Percentiles rank a stretch among this genome's conserved stretches.
phyloP scores from a whole-genome alignment of 805 yeast genomes.

The Nakazawaea molendinolei region DNA sequence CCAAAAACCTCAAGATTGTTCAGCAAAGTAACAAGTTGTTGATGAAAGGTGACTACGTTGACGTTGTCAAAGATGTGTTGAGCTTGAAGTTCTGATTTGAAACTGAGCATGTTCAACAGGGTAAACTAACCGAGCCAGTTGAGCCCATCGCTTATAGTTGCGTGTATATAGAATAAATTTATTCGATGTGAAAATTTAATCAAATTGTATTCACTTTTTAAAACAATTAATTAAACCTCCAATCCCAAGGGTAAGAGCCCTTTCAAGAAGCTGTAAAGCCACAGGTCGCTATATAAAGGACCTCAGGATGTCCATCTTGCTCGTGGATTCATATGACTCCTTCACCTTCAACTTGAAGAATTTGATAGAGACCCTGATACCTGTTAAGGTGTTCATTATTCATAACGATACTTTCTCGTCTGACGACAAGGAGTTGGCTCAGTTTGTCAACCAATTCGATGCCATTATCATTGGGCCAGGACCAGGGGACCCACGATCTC shows the following conservation, averaged over 20 bases:
- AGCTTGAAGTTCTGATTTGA: conserved; percentile 22
- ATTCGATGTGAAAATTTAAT: too few relatives aligned
- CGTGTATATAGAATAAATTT: too few relatives aligned
- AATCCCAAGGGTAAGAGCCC: too few relatives aligned
- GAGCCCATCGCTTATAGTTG: too few relatives aligned
- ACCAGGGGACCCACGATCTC: conserved; percentile 78
- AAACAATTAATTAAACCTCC: too few relatives aligned
- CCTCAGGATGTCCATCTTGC: conserved; percentile 53
- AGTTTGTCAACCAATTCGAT: conserved; percentile 48
- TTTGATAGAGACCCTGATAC: conserved; percentile 49
- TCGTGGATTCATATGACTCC: conserved; percentile 93
- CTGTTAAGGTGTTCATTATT: conserved; percentile 44
- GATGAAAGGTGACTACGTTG: conserved; percentile 40
- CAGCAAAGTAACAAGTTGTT: conserved; percentile 47
- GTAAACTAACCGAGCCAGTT: too few relatives aligned
- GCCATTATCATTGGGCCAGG: conserved; percentile 93
- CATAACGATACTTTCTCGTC: conserved; percentile 52
- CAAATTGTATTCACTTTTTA: too few relatives aligned
- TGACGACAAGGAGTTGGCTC: conserved; percentile 28
- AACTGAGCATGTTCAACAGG: too few relatives aligned
- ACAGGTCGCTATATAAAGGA: too few relatives aligned
- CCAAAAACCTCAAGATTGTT: conserved; percentile 37
- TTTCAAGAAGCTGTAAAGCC: too few relatives aligned
- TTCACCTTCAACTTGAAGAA: conserved; percentile 77
- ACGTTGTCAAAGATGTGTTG: conserved; percentile 28